Evolutionary conservation across 768 basidiomycete species (phyloP), one percentile per base, ranked within the genome.

Genomic region (Pholiota molesta): DNA sequence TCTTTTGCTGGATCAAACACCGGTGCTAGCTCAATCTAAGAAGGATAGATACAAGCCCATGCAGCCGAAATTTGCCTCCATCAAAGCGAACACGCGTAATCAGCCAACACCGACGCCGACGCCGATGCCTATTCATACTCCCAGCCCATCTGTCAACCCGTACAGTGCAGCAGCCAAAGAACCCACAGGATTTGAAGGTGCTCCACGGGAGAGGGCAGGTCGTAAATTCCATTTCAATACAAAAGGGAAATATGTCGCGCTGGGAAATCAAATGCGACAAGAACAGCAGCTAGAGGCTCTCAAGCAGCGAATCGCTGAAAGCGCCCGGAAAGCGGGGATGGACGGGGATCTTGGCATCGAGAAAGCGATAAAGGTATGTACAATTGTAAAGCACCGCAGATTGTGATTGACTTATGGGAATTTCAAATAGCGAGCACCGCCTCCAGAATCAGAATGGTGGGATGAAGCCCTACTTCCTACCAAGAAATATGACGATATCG

Each of bases 41-140:
- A 94, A 96, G 74, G 94, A 97, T 74, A 79, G 91, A 63, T 97
- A 97, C 76, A 97, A 96, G 73, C 95, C 97, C 17, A 98, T 99
- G 96, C 95, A 96, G 65, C 97, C 97, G 54, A 99, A 99, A 75
- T 99, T 99, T 74, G 93, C 96, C 0, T 94, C 94, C 3, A 95
- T 97, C 75, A 95, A 91, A 80, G 93, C 89, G 19, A 96, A 97
- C 67, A 83, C 84, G 9, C 86, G 93, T n/a, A 90, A 87, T 61
- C 69, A 70, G 57, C 69, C 71, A 3, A 60, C 67, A 0, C 67
- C 69, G 1, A 56, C 61, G 3, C 69, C 69, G 0, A 86, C 91
- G 3, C 79, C 79, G 1, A 71, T 75, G 14, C 78, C 79, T 2
- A 70, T 72, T 6, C 72, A 84, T 19, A 65, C 66, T 0, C 71